Base-by-base conservation (phyloP, 495 filamentous ascomycete species). In the Podospora pseudopauciseta region DNA sequence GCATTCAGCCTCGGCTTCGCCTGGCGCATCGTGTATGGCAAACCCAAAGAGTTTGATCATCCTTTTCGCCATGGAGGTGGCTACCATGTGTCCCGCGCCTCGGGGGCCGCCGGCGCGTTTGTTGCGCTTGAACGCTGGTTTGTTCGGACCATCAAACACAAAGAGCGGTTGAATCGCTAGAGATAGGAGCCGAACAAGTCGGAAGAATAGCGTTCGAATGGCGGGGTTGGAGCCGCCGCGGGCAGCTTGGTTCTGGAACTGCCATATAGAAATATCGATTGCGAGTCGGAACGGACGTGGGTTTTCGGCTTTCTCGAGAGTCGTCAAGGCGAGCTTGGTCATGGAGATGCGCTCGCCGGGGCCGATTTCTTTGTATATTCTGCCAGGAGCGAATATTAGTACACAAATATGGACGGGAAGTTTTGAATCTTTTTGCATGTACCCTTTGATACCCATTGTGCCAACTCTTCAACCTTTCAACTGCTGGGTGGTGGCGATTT, bases 1-100 rank as follows among this genome's bases (percentile, higher is more conserved):
- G 68, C 96, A 98, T 80, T 99, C 96, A 0, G 96, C 96, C 74
- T 99, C 96, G 1, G 96, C 96, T 73, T 99, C 96, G 16, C 95
- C 96, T 0, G 95, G 96, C 1, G 96, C 96, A 71, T 90, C 87
- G 76, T 97, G 92, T 59, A 87, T 86, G 1, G 89, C 87, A 72
- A 97, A 94, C 11, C 90, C 92, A 78, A 98, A 97, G 5, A 92
- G 80, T 62, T 89, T 88, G 7, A 99, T 87, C 4, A 97, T 79
- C 60, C 91, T 87, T 76, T 97, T 94, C 2, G 88, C 89, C 64
- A 89, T 87, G 66, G 90, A 83, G 5, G 86, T 75, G 68, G 84
- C 70, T 69, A 86, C 73, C 77, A 77, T 67, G 72, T 85, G 69
- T 70, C 83, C 76, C 68, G 80, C 69, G 72, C 82, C 65, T 13